Percentiles rank a stretch among this genome's conserved stretches.
Conservation (phyloP, 169 alveolate genomes). For the Neospora caninum region DNA sequence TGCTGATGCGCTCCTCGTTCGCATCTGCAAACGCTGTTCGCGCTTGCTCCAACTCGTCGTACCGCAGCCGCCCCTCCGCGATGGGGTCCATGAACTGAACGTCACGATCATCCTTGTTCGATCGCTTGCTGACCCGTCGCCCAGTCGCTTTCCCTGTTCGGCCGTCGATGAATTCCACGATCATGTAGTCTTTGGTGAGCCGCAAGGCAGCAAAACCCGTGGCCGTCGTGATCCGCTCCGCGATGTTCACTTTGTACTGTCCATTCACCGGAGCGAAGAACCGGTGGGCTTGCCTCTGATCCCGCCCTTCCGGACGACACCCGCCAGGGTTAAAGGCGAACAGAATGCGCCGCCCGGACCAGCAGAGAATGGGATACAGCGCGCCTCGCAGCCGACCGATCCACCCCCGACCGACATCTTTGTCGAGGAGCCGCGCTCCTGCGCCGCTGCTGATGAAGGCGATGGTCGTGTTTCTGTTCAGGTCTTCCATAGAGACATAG, state of each 20-base stretch:
- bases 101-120: conserved; percentile 31
- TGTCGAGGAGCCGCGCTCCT: conserved; percentile 38
- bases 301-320: conserved; percentile 47
- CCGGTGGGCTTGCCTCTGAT: conserved; percentile 43
- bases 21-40: conserved; percentile 51
- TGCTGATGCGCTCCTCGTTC: conserved; percentile 40
- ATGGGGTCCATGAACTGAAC: conserved; percentile 32
- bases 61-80: conserved; percentile 42
- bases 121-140: not conserved
- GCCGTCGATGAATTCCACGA: conserved; percentile 55
- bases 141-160: not conserved
- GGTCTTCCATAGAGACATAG: conserved; percentile 42
- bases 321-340: conserved; percentile 56
- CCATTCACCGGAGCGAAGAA: conserved; percentile 45
- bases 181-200: conserved; percentile 45
- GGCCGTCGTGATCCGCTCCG: conserved; percentile 42
- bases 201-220: conserved; percentile 49
- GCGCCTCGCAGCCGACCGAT: conserved; percentile 41
- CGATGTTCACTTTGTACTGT: conserved; percentile 33
- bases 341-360: conserved; percentile 46
- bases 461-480: conserved; percentile 45
- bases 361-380: conserved; percentile 53
- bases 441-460: conserved; percentile 60
- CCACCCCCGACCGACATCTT: conserved; percentile 53
- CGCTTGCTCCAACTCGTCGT: conserved; percentile 23